phyloP scores from a whole-genome alignment of 225 moss, liverwort and hornwort genomes.

The Straminergon stramineum region DNA sequence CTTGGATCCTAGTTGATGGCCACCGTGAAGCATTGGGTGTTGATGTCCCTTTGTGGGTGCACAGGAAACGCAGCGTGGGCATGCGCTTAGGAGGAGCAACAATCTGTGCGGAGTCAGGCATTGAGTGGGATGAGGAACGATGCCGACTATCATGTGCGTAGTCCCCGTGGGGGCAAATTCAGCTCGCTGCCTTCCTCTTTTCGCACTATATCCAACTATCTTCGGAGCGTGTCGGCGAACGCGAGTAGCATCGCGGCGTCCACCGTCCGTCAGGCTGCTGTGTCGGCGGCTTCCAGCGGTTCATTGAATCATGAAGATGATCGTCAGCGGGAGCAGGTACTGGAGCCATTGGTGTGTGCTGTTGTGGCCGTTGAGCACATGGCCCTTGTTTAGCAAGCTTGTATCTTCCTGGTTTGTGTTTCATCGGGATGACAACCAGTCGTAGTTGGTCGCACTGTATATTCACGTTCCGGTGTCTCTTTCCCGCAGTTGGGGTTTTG shows the following conservation, averaged over 20 bases:
- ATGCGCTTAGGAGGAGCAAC: conserved; percentile 42
- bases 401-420: not conserved
- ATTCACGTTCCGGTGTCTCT: not conserved
- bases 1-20: not conserved
- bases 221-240: conserved; percentile 93
- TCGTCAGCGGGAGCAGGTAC: conserved; percentile 94
- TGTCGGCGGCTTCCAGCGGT: conserved; percentile 70
- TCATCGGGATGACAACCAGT: not conserved
- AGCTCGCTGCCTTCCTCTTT: conserved; percentile 84
- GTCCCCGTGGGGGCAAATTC: conserved; percentile 95
- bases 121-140: conserved; percentile 99
- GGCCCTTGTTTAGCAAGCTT: not conserved
- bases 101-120: conserved; percentile 10
- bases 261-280: conserved; percentile 82
- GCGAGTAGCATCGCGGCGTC: conserved; percentile 92
- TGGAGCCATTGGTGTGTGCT: not conserved
- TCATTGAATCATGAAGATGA: conserved; percentile 81
- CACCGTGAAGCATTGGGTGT: not conserved
- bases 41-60: conserved; percentile 22
- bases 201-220: conserved; percentile 83
- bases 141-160: conserved; percentile 82
- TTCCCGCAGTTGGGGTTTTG: not conserved
- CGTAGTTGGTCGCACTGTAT: not conserved
- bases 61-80: conserved; percentile 63
- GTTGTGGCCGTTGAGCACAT: not conserved